Evolutionary conservation across 1,284 basidiomycete genomes (phyloP).

Genomic region (Uromyces viciae-fabae): DNA sequence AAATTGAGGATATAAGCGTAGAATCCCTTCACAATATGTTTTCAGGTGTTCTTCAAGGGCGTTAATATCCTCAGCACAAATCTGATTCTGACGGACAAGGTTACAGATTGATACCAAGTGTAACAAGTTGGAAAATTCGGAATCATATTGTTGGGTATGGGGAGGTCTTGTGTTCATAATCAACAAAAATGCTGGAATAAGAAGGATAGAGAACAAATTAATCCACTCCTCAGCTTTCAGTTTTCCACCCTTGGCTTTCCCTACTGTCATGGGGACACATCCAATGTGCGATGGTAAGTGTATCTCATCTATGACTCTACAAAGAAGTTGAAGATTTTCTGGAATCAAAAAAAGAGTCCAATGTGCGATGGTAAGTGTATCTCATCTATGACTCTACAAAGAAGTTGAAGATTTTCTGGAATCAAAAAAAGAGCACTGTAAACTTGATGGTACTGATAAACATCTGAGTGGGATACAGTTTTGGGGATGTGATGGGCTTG

Average conservation of each 20-base stretch:
- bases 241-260: constrained; percentile 15
- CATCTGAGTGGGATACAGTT: too few species aligned
- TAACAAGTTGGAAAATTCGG: not conserved
- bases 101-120: not conserved
- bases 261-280: not conserved
- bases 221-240: constrained; percentile 29
- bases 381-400: not conserved
- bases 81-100: not conserved
- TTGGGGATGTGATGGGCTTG: too few species aligned
- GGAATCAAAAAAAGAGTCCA: not conserved
- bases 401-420: not conserved
- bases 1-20: not conserved
- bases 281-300: not conserved
- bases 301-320: not conserved
- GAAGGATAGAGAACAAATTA: not conserved
- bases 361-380: not conserved
- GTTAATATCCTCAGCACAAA: not conserved
- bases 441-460: too few species aligned
- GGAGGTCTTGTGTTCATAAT: not conserved
- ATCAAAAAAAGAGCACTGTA: too few species aligned
- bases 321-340: not conserved
- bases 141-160: not conserved
- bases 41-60: not conserved
- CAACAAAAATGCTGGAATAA: constrained; percentile 12
- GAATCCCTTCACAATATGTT: constrained; percentile 2